Conservation (phyloP, 2,329 filamentous ascomycete genomes). For the Exophiala sp. region DNA sequence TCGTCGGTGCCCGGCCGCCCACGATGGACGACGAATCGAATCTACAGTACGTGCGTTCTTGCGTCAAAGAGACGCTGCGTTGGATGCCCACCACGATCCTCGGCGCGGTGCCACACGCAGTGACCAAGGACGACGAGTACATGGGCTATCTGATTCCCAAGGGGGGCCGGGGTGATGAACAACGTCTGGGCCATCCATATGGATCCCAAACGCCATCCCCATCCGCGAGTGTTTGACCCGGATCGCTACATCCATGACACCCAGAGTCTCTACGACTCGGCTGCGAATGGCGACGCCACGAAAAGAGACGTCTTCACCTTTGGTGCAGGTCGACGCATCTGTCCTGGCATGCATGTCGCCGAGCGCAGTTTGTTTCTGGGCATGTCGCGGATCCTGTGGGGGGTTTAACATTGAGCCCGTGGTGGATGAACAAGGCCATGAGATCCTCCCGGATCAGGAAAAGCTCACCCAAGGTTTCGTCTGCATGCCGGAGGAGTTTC, state of each 20-base stretch:
- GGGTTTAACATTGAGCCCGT: conserved; percentile 27
- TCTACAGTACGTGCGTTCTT: conserved; percentile 50
- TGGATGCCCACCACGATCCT: conserved; percentile 43
- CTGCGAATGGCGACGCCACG: conserved; percentile 24
- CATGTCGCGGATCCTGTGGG: conserved; percentile 31
- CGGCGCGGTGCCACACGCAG: conserved; percentile 18
- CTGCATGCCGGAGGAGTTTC: conserved; percentile 41
- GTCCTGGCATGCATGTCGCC: conserved; percentile 33
- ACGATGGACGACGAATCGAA: conserved; percentile 44
- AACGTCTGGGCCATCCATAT: conserved; percentile 29
- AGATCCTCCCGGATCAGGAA: conserved; percentile 37
- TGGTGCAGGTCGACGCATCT: conserved; percentile 31
- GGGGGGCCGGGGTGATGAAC: conserved; percentile 21
- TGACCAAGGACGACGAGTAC: conserved; percentile 19
- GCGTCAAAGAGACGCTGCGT: conserved; percentile 53
- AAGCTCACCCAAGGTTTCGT: conserved; percentile 41
- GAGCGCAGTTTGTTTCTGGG: conserved; percentile 30
- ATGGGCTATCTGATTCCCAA: conserved; percentile 24
- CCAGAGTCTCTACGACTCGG: conserved; percentile 32
- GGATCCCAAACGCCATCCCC: conserved; percentile 26
- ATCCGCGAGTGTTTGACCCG: conserved; percentile 32
- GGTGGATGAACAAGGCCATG: conserved; percentile 26
- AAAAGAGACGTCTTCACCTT: conserved; percentile 30
- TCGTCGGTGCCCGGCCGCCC: conserved; percentile 47
- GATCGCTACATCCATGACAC: conserved; percentile 31